Percentiles rank a stretch among this genome's conserved stretches.
These are phyloP conservation scores for Acer negundo DNA, from an alignment of 345 rosid species.

Conservation along the genomic window DNA sequence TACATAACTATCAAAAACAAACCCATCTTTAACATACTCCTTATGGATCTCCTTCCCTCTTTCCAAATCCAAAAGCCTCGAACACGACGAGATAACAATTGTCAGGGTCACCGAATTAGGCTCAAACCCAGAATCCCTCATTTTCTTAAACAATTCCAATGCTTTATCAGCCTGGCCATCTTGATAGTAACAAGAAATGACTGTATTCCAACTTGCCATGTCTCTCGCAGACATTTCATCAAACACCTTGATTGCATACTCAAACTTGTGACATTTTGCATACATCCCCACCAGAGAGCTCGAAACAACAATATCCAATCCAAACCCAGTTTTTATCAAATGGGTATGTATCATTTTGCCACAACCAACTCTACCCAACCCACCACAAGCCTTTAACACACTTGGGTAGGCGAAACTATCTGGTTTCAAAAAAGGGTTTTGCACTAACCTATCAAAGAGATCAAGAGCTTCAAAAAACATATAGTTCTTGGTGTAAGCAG, in stretches of 20 bases:
- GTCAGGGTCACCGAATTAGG: slow-evolving; percentile 69
- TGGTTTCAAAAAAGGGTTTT: slow-evolving; percentile 41
- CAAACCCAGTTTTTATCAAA: slow-evolving; percentile 48
- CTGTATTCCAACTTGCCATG: slow-evolving; percentile 66
- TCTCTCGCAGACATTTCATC: slow-evolving; percentile 74
- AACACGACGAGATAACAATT: slow-evolving; percentile 51
- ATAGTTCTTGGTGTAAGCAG: slow-evolving; percentile 51
- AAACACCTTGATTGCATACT: slow-evolving; percentile 44
- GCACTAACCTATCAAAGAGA: slow-evolving; percentile 42
- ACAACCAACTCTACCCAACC: slow-evolving; percentile 36
- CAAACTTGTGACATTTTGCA: slow-evolving; percentile 46
- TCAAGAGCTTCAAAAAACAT: slow-evolving; percentile 56
- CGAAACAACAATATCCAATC: slow-evolving; percentile 52
- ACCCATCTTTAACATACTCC: slow-evolving; percentile 36
- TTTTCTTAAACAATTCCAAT: slow-evolving; percentile 48
- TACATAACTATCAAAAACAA: slow-evolving; percentile 49
- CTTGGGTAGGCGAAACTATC: slow-evolving; percentile 66
- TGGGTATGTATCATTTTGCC: slow-evolving; percentile 59
- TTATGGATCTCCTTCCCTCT: slow-evolving; percentile 63
- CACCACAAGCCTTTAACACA: slow-evolving; percentile 64
- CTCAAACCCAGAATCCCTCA: slow-evolving; percentile 56
- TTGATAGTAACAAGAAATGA: slow-evolving; percentile 72
- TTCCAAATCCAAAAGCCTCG: slow-evolving; percentile 61
- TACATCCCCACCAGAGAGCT: slow-evolving; percentile 66
- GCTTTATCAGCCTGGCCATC: slow-evolving; percentile 61